These are phyloP conservation scores for Phialocephala sp. DNA, from an alignment of 2,329 filamentous ascomycete species.

Conservation along the genomic window DNA sequence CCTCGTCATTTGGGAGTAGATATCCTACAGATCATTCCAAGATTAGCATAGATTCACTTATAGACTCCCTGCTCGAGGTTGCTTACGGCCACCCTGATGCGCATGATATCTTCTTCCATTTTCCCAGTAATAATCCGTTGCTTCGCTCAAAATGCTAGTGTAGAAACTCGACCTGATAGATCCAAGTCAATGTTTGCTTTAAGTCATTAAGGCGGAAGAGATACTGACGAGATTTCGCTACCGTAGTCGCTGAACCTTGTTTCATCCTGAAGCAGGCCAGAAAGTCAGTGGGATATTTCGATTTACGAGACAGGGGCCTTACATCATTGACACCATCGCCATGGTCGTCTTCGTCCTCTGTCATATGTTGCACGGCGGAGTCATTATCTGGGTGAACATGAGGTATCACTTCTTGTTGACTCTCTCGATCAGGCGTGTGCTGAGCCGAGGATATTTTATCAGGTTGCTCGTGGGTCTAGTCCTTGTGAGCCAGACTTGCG, in stretches of 20 bases:
- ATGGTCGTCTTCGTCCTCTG: slow-evolving; percentile 3
- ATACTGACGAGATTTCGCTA: slow-evolving; percentile 5
- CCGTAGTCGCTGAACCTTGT: slow-evolving; percentile 6
- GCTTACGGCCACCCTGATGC: slow-evolving; percentile 14
- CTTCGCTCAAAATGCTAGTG: slow-evolving; percentile 12
- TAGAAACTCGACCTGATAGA: slow-evolving; percentile 2
- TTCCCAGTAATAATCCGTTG: slow-evolving; percentile 23
- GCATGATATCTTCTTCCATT: slow-evolving; percentile 28
- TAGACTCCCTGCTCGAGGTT: no score
- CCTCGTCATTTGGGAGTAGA: slow-evolving; percentile 11
- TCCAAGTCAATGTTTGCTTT: not conserved
- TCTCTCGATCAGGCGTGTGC: not conserved
- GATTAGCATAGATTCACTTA: not conserved
- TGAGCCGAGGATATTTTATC: not conserved
- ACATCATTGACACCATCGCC: not conserved
- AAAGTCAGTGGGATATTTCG: not conserved
- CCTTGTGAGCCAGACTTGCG: not conserved
- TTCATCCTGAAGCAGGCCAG: not conserved
- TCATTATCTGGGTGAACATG: slow-evolving; percentile 6
- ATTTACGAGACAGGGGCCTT: not conserved
- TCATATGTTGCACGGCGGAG: slow-evolving; percentile 6
- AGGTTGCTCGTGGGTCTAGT: not conserved
- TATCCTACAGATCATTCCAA: not conserved
- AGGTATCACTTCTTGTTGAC: not conserved
- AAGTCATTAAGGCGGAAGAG: not conserved